A percentile compares a stretch with the other conserved stretches of the same genome.
phyloP scores from a whole-genome alignment of 345 rosid genomes.

The Eucalyptus urophylla region DNA sequence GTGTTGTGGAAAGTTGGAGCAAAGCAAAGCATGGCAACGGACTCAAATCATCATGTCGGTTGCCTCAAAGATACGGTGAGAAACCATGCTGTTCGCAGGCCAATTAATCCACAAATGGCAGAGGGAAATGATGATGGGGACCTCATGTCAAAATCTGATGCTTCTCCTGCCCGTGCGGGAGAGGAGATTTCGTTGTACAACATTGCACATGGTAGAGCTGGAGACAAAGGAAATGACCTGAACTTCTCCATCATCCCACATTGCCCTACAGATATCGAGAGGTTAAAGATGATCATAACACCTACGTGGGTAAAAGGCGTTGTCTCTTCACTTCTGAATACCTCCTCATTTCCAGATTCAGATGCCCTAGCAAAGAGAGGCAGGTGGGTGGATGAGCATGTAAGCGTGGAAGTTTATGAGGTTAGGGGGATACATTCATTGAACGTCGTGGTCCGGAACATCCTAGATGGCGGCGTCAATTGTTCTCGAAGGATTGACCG shows the following conservation, averaged over 20 bases:
- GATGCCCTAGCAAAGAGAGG: conserved; percentile 21
- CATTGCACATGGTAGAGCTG: conserved; percentile 69
- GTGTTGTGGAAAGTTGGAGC: conserved; percentile 55
- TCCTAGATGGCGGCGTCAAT: conserved; percentile 84
- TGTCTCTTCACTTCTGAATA: conserved; percentile 34
- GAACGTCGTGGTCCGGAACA: conserved; percentile 66
- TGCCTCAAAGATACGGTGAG: neutral
- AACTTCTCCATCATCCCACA: conserved; percentile 82
- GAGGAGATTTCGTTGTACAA: conserved; percentile 50
- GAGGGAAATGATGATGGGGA: neutral
- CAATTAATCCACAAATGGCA: neutral
- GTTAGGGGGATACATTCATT: conserved; percentile 56
- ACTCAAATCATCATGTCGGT: neutral
- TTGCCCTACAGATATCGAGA: conserved; percentile 37
- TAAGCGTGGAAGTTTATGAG: conserved; percentile 66
- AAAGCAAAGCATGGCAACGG: conserved; percentile 4
- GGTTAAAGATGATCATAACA: conserved; percentile 52
- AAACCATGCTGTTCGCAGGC: neutral
- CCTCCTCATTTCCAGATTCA: conserved; percentile 25
- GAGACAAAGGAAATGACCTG: conserved; percentile 83
- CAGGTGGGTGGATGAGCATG: conserved; percentile 18
- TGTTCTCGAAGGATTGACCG: conserved; percentile 90
- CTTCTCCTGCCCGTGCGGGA: conserved; percentile 43
- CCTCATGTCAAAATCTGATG: neutral
- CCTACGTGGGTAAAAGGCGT: conserved; percentile 60